Evolutionary conservation across 495 filamentous ascomycete species (phyloP).

Genomic region (Penicillium lagena): DNA sequence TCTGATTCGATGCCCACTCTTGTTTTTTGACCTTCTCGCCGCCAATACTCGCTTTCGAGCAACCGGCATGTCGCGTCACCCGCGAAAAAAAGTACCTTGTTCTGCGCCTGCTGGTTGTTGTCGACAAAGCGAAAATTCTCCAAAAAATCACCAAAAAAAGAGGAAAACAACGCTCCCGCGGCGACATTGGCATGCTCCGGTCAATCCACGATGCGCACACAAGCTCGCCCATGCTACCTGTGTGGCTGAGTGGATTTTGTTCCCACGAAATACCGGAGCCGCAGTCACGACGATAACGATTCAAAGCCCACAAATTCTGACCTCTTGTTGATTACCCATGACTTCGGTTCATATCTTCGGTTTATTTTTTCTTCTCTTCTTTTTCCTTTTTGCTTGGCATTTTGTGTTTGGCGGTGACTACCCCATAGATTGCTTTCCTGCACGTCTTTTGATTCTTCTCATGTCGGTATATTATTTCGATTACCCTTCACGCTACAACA

Average conservation of each 20-base stretch:
- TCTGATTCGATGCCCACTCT: conserved; percentile 25
- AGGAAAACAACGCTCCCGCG: conserved; percentile 30
- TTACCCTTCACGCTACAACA: conserved; percentile 12
- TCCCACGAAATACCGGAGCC: conserved; percentile 12
- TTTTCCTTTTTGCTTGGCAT: conserved; percentile 23
- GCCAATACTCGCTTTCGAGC: conserved; percentile 17
- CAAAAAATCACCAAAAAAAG: conserved; percentile 22
- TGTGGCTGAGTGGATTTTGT: conserved; percentile 1
- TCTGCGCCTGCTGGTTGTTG: conserved; percentile 23
- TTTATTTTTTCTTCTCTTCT: conserved; percentile 14
- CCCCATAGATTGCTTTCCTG: conserved; percentile 27
- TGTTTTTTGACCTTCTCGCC: conserved; percentile 16
- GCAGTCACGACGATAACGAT: conserved; percentile 44
- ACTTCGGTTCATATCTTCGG: conserved; percentile 19
- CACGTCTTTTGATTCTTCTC: conserved; percentile 13
- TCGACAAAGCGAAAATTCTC: conserved; percentile 23
- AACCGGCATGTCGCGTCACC: conserved; percentile 20
- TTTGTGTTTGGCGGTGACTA: conserved; percentile 21
- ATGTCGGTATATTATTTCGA: conserved; percentile 26
- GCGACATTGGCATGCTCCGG: conserved; percentile 25
- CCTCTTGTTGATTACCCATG: conserved; percentile 30
- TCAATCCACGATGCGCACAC: conserved; percentile 10
- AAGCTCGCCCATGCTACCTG: conserved; percentile 3
- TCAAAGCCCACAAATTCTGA: conserved; percentile 19
- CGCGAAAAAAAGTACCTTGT: conserved; percentile 29